Conservation (phyloP, 805 yeast genomes). For the Saturnispora kantuleensis region DNA sequence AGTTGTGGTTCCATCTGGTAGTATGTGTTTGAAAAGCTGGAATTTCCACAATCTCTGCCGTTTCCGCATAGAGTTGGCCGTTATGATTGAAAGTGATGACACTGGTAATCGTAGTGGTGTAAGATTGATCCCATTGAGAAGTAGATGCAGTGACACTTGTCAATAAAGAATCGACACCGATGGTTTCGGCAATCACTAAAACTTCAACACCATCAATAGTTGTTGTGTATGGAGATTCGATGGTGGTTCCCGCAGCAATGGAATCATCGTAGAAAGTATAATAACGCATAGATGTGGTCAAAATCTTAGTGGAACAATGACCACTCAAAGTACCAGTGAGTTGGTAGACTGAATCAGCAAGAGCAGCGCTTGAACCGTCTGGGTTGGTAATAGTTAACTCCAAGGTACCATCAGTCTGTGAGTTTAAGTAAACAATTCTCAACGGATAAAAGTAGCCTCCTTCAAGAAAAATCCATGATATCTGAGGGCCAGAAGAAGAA, state of each 20-base stretch:
- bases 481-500: not conserved
- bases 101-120: not conserved
- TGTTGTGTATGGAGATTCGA: constrained; percentile 2
- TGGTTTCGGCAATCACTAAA: constrained; percentile 1
- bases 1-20: constrained; percentile 4
- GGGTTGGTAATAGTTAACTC: constrained; percentile 12
- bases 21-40: constrained; percentile 4
- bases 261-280: constrained; percentile 2
- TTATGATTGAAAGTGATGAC: not conserved
- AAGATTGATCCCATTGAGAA: not conserved
- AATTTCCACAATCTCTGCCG: not conserved
- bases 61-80: not conserved
- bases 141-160: not conserved
- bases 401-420: constrained; percentile 7
- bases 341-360: not conserved
- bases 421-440: constrained; percentile 14
- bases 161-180: constrained; percentile 5
- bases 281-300: constrained; percentile 2
- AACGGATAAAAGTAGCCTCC: constrained; percentile 15
- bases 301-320: not conserved
- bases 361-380: constrained; percentile 2
- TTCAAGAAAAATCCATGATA: constrained; percentile 10
- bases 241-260: constrained; percentile 5
- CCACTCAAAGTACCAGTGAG: not conserved
- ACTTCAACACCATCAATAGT: not conserved